phyloP scores from a whole-genome alignment of 257 asterid species.

The Oldenlandia corymbosa region DNA sequence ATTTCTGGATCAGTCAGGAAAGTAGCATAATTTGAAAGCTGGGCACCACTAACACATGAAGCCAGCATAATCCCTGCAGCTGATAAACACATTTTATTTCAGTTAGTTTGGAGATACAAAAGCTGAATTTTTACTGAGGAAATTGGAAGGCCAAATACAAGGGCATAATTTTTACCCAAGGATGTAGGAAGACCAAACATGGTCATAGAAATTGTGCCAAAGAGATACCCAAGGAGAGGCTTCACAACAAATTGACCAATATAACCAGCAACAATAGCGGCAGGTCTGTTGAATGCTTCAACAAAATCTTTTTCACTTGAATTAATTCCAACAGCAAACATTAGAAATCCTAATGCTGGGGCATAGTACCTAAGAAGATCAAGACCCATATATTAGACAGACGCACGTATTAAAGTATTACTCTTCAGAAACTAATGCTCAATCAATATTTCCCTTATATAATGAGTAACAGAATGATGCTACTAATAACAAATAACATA shows the following conservation, averaged over 20 bases:
- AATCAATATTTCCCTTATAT: neutral
- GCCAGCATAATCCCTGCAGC: constrained; percentile 92
- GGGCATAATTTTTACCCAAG: constrained; percentile 38
- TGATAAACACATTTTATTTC: constrained; percentile 30
- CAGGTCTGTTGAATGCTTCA: constrained; percentile 79
- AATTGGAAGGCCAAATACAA: too few species aligned
- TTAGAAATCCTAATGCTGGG: constrained; percentile 93
- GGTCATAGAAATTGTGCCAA: constrained; percentile 63
- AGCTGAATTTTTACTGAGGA: too few species aligned
- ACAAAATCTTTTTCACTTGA: constrained; percentile 89
- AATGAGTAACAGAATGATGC: neutral
- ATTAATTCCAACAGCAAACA: constrained; percentile 98
- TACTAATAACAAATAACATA: neutral
- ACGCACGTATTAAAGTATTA: neutral
- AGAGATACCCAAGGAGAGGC: constrained; percentile 82
- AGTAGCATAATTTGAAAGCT: constrained; percentile 92
- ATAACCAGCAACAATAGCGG: constrained; percentile 68
- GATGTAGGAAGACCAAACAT: constrained; percentile 74
- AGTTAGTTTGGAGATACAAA: constrained; percentile 19
- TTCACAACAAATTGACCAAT: constrained; percentile 77
- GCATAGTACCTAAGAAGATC: constrained; percentile 72
- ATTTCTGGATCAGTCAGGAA: constrained; percentile 78
- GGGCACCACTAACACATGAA: constrained; percentile 96
- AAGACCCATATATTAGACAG: constrained; percentile 3
- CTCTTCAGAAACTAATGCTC: neutral